Percentiles rank a stretch among this genome's conserved stretches.
phyloP scores from a whole-genome alignment of 2,329 filamentous ascomycete species.

The Ophiostoma montium region DNA sequence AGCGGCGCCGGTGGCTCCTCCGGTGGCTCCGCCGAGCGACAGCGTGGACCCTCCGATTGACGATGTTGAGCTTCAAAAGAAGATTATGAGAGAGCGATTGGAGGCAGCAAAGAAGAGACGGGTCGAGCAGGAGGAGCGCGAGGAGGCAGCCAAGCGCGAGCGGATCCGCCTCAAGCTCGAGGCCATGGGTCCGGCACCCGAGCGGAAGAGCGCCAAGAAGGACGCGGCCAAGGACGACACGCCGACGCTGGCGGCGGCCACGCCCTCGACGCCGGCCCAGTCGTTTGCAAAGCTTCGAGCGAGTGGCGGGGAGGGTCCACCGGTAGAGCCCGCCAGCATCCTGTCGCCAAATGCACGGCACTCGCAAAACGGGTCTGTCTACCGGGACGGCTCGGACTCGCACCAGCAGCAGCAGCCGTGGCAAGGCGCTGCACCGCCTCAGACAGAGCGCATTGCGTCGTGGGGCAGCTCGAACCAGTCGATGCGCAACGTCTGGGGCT shows the following conservation, averaged over 20 bases:
- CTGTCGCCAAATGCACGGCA: neutral
- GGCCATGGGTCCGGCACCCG: slow-evolving; percentile 50
- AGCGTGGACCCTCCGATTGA: slow-evolving; percentile 24
- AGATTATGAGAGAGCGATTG: slow-evolving; percentile 57
- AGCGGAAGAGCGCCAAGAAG: slow-evolving; percentile 44
- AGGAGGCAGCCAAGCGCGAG: slow-evolving; percentile 57
- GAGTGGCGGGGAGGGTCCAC: neutral
- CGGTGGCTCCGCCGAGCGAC: too few relatives aligned
- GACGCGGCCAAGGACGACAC: slow-evolving; percentile 26
- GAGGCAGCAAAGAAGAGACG: slow-evolving; percentile 56
- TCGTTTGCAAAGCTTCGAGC: neutral
- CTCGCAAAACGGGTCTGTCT: neutral
- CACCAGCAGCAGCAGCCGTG: slow-evolving; percentile 18
- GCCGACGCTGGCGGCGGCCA: neutral
- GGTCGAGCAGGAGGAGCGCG: slow-evolving; percentile 53
- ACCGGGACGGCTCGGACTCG: neutral
- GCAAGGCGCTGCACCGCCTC: slow-evolving; percentile 23
- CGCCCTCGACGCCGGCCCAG: neutral
- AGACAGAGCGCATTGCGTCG: slow-evolving; percentile 32
- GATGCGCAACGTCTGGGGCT: slow-evolving; percentile 57
- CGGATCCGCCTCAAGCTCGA: slow-evolving; percentile 60
- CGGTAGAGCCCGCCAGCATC: neutral
- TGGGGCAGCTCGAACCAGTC: slow-evolving; percentile 34
- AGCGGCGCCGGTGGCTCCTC: neutral
- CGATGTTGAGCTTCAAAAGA: slow-evolving; percentile 51